These are phyloP conservation scores for Verticillium isaacii DNA, from an alignment of 2,329 filamentous ascomycete genomes.

Conservation along the genomic window DNA sequence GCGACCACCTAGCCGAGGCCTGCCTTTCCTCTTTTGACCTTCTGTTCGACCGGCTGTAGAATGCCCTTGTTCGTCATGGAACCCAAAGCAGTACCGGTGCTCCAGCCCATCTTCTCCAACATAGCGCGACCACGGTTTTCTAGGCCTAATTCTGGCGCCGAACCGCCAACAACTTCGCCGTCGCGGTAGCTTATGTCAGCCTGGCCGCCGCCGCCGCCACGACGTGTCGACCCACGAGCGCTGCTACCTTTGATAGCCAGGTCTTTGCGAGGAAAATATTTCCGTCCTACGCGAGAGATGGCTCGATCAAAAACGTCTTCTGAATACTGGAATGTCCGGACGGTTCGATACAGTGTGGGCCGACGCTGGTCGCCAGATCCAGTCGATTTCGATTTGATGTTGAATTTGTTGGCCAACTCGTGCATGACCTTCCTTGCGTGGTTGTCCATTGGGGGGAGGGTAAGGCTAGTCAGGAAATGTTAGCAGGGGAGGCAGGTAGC, in stretches of 20 bases:
- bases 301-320: constrained; percentile 48
- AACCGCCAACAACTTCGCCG: constrained; percentile 82
- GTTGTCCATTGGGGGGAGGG: constrained; percentile 81
- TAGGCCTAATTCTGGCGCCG: constrained; percentile 75
- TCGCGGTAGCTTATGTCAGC: constrained; percentile 62
- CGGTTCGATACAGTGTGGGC: constrained; percentile 72
- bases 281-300: constrained; percentile 40
- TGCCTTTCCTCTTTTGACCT: constrained; percentile 81
- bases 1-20: constrained; percentile 59
- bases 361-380: constrained; percentile 70
- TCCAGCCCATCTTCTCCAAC: constrained; percentile 98
- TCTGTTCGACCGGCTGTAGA: constrained; percentile 75
- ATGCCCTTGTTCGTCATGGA: constrained; percentile 82
- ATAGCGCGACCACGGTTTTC: constrained; percentile 83
- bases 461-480: constrained; percentile 44
- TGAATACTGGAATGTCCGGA: constrained; percentile 57
- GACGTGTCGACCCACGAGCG: constrained; percentile 4
- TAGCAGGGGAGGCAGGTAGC: neutral
- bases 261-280: constrained; percentile 53
- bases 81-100: constrained; percentile 77
- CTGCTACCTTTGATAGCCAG: constrained; percentile 4
- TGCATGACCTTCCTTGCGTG: constrained; percentile 74
- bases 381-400: constrained; percentile 77
- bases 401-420: constrained; percentile 68
- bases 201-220: constrained; percentile 17